Base-by-base conservation (phyloP, 331 rosid species). In the Dryas integrifolia region DNA sequence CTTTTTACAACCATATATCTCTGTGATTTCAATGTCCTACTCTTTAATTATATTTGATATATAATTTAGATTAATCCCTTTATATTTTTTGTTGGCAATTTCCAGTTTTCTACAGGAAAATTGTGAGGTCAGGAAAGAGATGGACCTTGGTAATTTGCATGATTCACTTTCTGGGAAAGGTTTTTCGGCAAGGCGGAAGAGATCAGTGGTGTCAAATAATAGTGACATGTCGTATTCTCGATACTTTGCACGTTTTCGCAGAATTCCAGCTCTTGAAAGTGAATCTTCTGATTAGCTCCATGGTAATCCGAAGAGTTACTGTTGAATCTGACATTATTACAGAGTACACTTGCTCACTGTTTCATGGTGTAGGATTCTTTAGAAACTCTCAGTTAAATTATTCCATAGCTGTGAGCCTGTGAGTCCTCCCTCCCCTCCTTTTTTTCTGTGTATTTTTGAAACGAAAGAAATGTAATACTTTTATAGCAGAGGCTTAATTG, bases 101-200 rank as follows among this genome's bases (percentile, higher is more conserved):
- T 82, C 79, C 92, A 94, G 98, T 35, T 78, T 84, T 62, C 61
- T 30, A 50, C 74, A 81, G 66, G 96, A 88, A 81, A 82, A 24
- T 71, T 78, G 51, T 55, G 84, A 76, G 72, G 44, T 80, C 52
- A 88, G 81, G 57, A 89, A 83, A 80, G 87, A 89, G 26, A 83
- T 87, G 88, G 75, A 80, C 83, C 80, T 88, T 91, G 98, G 97
- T 58, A 75, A 81, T 83, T 84, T 94, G 66, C 82, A 80, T 60
- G 89, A 85, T 72, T 86, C 97, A 38, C 79, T 91, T 77, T 82
- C 90, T 69, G 92, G 87, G 15, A 81, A 72, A 43, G 96, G 97
- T 3, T 91, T 94, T 81, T 58, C 65, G 5, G 77, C 77, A 15
- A 89, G 81, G 87, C 84, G 38, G 59, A 91, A 80, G 80, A 85